Conservation (phyloP, 129 eudicot genomes). For the Oenanthe sinensis region DNA sequence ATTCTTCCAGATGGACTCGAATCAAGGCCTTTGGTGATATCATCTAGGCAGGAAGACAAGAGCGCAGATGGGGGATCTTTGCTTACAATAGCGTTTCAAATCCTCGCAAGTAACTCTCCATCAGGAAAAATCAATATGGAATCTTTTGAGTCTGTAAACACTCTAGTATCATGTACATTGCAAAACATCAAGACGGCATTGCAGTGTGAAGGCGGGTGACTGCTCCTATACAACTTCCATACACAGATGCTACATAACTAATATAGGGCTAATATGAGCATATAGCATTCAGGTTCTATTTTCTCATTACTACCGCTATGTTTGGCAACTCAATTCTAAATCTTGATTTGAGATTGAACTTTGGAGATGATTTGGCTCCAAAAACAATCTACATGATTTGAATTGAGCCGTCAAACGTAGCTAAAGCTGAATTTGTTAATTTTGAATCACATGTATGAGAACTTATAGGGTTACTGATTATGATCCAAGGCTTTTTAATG, state of each 20-base stretch:
- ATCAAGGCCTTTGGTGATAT: constrained; percentile 67
- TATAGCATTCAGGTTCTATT: not conserved
- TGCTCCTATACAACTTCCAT: not conserved
- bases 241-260: constrained; percentile 2
- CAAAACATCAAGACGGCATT: constrained; percentile 62
- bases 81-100: constrained; percentile 76
- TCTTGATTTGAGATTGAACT: not conserved
- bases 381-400: not conserved
- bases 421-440: not conserved
- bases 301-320: not conserved
- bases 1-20: constrained; percentile 86
- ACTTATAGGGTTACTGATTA: not conserved
- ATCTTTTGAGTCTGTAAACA: constrained; percentile 68
- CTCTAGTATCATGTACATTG: constrained; percentile 64
- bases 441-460: not conserved
- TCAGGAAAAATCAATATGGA: constrained; percentile 54
- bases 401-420: constrained; percentile 5
- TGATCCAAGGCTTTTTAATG: not conserved
- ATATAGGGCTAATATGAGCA: not conserved
- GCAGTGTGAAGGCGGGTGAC: constrained; percentile 71
- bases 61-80: constrained; percentile 67
- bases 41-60: constrained; percentile 50
- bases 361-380: not conserved
- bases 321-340: constrained; percentile 8
- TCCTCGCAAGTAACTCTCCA: constrained; percentile 56